These are phyloP conservation scores for Botrytis squamosa DNA, from an alignment of 2,329 filamentous ascomycete genomes.

Conservation along the genomic window DNA sequence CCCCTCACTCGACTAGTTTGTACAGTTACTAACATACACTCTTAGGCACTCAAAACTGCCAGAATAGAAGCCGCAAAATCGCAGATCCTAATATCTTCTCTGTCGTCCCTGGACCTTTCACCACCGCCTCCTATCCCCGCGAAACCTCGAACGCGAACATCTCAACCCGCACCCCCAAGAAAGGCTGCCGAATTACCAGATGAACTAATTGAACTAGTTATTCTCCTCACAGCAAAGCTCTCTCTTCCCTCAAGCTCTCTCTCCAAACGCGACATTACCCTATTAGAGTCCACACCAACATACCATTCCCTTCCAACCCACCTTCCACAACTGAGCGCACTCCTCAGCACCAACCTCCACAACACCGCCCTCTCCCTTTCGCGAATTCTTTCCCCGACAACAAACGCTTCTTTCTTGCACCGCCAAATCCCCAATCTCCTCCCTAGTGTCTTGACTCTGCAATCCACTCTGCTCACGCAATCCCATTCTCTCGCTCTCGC, in stretches of 20 bases:
- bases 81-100: constrained; percentile 51
- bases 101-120: constrained; percentile 46
- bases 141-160: constrained; percentile 28
- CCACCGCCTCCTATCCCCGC: constrained; percentile 34
- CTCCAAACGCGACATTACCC: constrained; percentile 40
- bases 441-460: constrained; percentile 42
- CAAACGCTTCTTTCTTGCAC: constrained; percentile 54
- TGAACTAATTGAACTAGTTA: constrained; percentile 53
- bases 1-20: neutral
- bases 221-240: constrained; percentile 51
- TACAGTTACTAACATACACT: constrained; percentile 31
- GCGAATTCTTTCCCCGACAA: constrained; percentile 49
- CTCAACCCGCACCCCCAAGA: constrained; percentile 11
- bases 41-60: constrained; percentile 51
- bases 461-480: constrained; percentile 1
- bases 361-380: constrained; percentile 50
- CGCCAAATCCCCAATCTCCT: constrained; percentile 53
- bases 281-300: constrained; percentile 52
- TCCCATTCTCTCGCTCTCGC: neutral
- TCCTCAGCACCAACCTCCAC: constrained; percentile 52
- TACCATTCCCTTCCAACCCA: constrained; percentile 49
- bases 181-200: constrained; percentile 40
- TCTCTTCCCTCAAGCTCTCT: constrained; percentile 39
- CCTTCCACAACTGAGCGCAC: constrained; percentile 48
- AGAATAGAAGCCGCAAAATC: constrained; percentile 51